Evolutionary conservation across 176 grass and related monocot genomes (phyloP).

Genomic region (Triticum urartu): DNA sequence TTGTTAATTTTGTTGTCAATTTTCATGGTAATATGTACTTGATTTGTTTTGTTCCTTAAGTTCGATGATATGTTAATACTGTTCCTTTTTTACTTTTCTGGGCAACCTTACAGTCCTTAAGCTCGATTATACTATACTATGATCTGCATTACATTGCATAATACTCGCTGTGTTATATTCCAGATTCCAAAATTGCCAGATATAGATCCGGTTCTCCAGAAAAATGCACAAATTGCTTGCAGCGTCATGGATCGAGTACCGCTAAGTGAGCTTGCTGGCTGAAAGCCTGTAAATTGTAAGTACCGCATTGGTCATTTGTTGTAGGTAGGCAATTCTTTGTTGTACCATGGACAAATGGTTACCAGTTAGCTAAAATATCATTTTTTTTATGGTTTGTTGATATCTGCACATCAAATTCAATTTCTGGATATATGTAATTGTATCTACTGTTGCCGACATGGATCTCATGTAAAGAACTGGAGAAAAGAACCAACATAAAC

Average conservation of each 20-base stretch:
- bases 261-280: constrained; percentile 82
- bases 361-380: not conserved
- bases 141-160: constrained; percentile 17
- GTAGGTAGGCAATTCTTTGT: constrained; percentile 40
- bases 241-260: constrained; percentile 86
- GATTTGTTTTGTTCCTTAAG: not conserved
- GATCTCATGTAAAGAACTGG: constrained; percentile 18
- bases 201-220: constrained; percentile 78
- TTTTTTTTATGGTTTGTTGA: not conserved
- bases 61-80: not conserved
- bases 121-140: not conserved
- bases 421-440: constrained; percentile 4
- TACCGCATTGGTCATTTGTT: constrained; percentile 36
- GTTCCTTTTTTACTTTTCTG: not conserved
- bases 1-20: not conserved
- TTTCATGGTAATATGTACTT: not conserved
- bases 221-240: constrained; percentile 67
- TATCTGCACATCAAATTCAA: constrained; percentile 9
- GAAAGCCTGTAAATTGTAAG: constrained; percentile 43
- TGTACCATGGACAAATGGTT: constrained; percentile 24
- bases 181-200: constrained; percentile 99
- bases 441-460: not conserved
- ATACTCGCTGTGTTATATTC: constrained; percentile 4
- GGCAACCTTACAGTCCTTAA: not conserved
- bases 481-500: constrained; percentile 32